Evolutionary conservation across 1,284 basidiomycete species (phyloP), one percentile per base, ranked within the genome.

Genomic region (Marasmius sp.): DNA sequence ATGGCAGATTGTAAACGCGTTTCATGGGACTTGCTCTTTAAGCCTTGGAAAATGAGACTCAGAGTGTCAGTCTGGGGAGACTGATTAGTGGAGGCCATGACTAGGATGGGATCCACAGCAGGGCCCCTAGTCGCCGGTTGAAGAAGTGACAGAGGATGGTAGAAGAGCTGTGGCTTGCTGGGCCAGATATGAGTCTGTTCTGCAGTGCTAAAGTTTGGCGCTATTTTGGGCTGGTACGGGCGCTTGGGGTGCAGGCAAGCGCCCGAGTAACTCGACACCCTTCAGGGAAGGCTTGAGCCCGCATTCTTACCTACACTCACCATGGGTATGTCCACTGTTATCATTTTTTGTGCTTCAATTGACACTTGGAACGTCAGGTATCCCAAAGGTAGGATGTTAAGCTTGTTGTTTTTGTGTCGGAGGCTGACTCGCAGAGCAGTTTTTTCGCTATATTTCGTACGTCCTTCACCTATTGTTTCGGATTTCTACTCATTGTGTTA

Each of bases 361-460:
- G 20, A 59, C 37, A 10, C 55, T 7, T 51, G 11, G 6, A 33
- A 16, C 27, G 14, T 9, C 52, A 86, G 85, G 85, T 74, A 86
- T 86, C 65, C 85, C 85, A 58, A 86, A 86, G 84, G 84, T 86
- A 65, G 52, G 70, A 43, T 20, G 37, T 36, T 57, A 34, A 51
- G 3, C 60, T 53, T 27, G 38, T 14, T 16, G 5, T 18, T 51
- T 12, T 16, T 6, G 14, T 37, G 34, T 55, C 22, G 34, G 22
- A 47, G 1, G 10, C 11, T 18, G 57, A 54, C 47, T 22, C 22
- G 48, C 27, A 33, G 12, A 20, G 48, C 47, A 92, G 91, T 92
- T 92, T 76, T 92, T 93, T 79, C 86, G 91, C 75, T 92, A 92
- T 70, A 90, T 92, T 66, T 92, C 91, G 89, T 92, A 73, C 71